Percentiles rank a stretch among this genome's conserved stretches.
phyloP scores from a whole-genome alignment of 495 filamentous ascomycete species.

The Bryoglossum gracile region DNA sequence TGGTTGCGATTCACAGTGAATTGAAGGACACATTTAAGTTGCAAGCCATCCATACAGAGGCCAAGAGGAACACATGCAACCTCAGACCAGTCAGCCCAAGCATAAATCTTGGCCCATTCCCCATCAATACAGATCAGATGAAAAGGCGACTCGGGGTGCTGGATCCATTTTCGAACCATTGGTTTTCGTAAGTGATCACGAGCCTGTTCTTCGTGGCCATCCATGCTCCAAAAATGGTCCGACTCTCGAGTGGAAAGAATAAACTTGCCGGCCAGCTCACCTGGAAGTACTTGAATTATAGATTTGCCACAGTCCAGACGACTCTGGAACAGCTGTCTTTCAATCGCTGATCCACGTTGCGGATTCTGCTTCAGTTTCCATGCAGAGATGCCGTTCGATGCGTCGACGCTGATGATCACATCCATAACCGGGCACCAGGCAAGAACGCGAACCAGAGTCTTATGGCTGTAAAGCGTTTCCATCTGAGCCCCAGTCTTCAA shows the following conservation, averaged over 20 bases:
- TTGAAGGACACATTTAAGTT: conserved; percentile 18
- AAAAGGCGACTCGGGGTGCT: conserved; percentile 13
- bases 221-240: conserved; percentile 25
- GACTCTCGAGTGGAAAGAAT: conserved; percentile 22
- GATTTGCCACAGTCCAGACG: conserved; percentile 16
- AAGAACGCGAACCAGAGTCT: conserved; percentile 15
- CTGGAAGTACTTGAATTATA: conserved; percentile 20
- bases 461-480: conserved; percentile 23
- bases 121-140: conserved; percentile 26
- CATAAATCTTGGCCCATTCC: conserved; percentile 17
- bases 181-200: conserved; percentile 7
- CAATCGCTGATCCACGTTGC: conserved; percentile 11
- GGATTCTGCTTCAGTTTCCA: conserved; percentile 11
- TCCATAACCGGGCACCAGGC: conserved; percentile 7
- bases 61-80: conserved; percentile 15
- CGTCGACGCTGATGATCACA: conserved; percentile 19
- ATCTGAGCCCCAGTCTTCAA: conserved; percentile 17
- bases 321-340: conserved; percentile 11
- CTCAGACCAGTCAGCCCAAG: conserved; percentile 27
- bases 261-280: conserved; percentile 17
- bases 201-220: conserved; percentile 1
- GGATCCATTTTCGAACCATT: conserved; percentile 23
- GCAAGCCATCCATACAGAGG: conserved; percentile 6
- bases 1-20: conserved; percentile 10
- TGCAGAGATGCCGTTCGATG: conserved; percentile 16